Evolutionary conservation across 2,329 filamentous ascomycete species (phyloP), one percentile per base, ranked within the genome.

Genomic region (Fusarium lyarnte): DNA sequence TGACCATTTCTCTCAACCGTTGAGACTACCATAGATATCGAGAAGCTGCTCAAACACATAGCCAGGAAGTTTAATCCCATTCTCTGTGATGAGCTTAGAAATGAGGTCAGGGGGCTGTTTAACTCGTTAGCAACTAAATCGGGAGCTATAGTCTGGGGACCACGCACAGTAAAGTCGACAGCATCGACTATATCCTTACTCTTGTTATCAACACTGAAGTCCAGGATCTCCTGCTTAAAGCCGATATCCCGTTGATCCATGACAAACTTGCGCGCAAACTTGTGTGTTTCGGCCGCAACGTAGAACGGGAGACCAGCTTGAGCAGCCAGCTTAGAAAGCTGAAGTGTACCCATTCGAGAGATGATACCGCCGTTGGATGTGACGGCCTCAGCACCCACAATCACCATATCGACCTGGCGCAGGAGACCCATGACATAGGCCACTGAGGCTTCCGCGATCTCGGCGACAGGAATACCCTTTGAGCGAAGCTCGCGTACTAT

Each of bases 291-390:
- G 2, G 93, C 93, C 9, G 96, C 94, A 23, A 97, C 94, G 78
- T 97, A 97, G 76, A 98, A 94, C 0, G 93, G 93, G 70, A 93
- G 91, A 42, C 91, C 89, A 47, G 85, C 85, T 33, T 82, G 81
- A 77, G 91, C 91, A 9, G 95, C 94, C 58, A 98, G 85, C 74
- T 94, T 85, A 4, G 94, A 95, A 75, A 98, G 92, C 84, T 97
- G 94, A 76, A 93, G 95, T 5, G 89, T 91, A 58, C 95, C 95
- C 83, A 98, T 89, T 53, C 95, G 87, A 29, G 93, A 95, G 74
- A 99, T 93, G 75, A 98, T 92, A 41, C 95, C 95, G 54, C 96
- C 96, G 79, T 97, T 97, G 79, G 97, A 94, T 25, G 97, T 94
- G 21, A 98, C 94, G 43, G 94, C 95, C 81, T 98, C 95, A 84